Base-by-base conservation (phyloP, 371 early-diverging fungal species). In the Mucor saturninus region DNA sequence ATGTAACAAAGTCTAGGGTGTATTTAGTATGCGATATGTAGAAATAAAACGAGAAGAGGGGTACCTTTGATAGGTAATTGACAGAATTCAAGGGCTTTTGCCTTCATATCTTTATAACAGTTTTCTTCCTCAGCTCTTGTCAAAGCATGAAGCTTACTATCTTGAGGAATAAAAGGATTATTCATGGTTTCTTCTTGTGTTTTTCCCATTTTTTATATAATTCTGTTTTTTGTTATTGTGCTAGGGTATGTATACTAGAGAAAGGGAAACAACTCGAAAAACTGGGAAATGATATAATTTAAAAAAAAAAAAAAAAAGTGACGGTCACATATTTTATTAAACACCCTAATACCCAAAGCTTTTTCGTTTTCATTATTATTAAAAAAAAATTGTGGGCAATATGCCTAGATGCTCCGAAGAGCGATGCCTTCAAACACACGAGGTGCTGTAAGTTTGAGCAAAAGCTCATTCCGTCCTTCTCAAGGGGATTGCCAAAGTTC, bases 1-100 rank as follows among this genome's bases (percentile, higher is more conserved):
- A 92, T 37, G 83, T 79, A 52, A 88, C 88, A 60, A 90, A 88
- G 29, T 88, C 92, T 92, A 59, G 11, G 42, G 21, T 13, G 29
- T 42, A 2, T 43, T 31, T 21, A 59, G 49, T 10, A 28, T 37
- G 35, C 35, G 35, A 21, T 21, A 21, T 21, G 21, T 21, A 21
- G 21, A 21, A 21, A 21, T 21, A 21, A 21, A 21, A 21, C 21
- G 21, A 21, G 21, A 21, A 21, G 21, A 21, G 21, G 21, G 21
- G 21, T 73, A 88, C 90, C 90, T 83, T 83, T 80, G 35, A 90
- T 80, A 30, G 77, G 73, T 14, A 76, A 68, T 54, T 84, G 75
- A 64, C 90, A 89, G 45, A 81, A 76, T 67, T 85, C 77, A 46
- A 86, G 71, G 26, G 90, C 90, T 40, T 80, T 81, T 39, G 78